Base-by-base conservation (phyloP, 2,329 filamentous ascomycete genomes). In the Colletotrichum sidae region DNA sequence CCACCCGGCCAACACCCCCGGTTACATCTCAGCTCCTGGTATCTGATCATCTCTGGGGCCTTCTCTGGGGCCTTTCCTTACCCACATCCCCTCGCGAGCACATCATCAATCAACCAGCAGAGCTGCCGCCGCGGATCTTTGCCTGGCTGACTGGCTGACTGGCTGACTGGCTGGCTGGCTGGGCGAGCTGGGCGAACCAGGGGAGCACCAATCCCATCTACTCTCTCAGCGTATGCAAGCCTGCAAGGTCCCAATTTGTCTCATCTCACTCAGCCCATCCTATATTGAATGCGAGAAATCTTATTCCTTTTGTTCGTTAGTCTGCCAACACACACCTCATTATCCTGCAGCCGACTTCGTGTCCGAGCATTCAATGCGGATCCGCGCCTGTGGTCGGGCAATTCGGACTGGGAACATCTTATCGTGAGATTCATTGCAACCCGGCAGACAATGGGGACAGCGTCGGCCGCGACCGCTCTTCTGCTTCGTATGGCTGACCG, bases 21-120 rank as follows among this genome's bases (percentile, higher is more conserved):
- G 57, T 47, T 44, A 37, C 57, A 55, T 39, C 45, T 45, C 35
- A 61, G 35, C 10, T 51, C 39, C 12, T 34, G 34, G 46, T 35
- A 10, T 51, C 55, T 49, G 60, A 63, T 54, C 55, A 25, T 59
- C 13, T 49, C 60, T 41, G 47, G 34, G 38, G 37, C 42, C 42
- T 15, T 15, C 17, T 38, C 41, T 47, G 17, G 17, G 17, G 17
- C 17, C 17, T 17, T 17, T 17, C 17, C 15, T 17, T 34, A 13
- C 55, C 55, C 47, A 47, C 55, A 35, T 12, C 52, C 35, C 52
- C 33, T 44, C 34, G 38, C 37, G 52, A 55, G 62, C 46, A 56
- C 62, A 62, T 65, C 51, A 55, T 65, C 35, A 62, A 55, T 61
- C 57, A 61, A 55, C 52, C 46, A 63, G 51, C 42, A 64, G 60